Percentiles rank a stretch among this genome's conserved stretches.
phyloP scores from a whole-genome alignment of 2,329 filamentous ascomycete genomes.

The Trematosphaeria pertusa region DNA sequence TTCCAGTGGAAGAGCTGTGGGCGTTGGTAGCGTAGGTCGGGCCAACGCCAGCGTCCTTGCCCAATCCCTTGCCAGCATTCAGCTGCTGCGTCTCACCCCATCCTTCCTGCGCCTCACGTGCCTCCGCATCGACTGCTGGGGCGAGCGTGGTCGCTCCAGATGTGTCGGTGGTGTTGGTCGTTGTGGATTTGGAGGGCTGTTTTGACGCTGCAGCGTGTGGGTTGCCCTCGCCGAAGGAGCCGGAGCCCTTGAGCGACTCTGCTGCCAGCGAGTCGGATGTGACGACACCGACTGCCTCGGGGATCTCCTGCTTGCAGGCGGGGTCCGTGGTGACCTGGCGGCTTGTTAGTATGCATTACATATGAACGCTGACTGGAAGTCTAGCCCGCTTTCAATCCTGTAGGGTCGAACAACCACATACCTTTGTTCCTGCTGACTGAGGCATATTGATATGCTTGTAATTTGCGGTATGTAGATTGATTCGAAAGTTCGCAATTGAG shows the following conservation, averaged over 20 bases:
- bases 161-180: slow-evolving; percentile 63
- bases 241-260: slow-evolving; percentile 69
- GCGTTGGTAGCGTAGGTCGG: slow-evolving; percentile 40
- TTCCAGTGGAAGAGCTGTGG: no score
- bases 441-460: slow-evolving; percentile 14
- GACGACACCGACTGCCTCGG: slow-evolving; percentile 70
- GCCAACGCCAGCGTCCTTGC: slow-evolving; percentile 44
- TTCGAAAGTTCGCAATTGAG: no score
- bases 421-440: slow-evolving; percentile 29
- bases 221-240: slow-evolving; percentile 67
- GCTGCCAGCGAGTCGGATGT: slow-evolving; percentile 76
- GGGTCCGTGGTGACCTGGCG: slow-evolving; percentile 57
- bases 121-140: slow-evolving; percentile 55
- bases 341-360: neutral
- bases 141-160: slow-evolving; percentile 60
- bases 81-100: slow-evolving; percentile 50
- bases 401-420: slow-evolving; percentile 6
- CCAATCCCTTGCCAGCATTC: slow-evolving; percentile 48
- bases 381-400: slow-evolving; percentile 1
- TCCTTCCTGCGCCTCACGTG: slow-evolving; percentile 52
- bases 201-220: slow-evolving; percentile 58
- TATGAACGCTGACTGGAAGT: neutral
- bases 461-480: neutral
- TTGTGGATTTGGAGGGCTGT: slow-evolving; percentile 61
- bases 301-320: slow-evolving; percentile 56